Conservation (phyloP, 371 early-diverging fungal species). For the Zopfochytrium polystomum region DNA sequence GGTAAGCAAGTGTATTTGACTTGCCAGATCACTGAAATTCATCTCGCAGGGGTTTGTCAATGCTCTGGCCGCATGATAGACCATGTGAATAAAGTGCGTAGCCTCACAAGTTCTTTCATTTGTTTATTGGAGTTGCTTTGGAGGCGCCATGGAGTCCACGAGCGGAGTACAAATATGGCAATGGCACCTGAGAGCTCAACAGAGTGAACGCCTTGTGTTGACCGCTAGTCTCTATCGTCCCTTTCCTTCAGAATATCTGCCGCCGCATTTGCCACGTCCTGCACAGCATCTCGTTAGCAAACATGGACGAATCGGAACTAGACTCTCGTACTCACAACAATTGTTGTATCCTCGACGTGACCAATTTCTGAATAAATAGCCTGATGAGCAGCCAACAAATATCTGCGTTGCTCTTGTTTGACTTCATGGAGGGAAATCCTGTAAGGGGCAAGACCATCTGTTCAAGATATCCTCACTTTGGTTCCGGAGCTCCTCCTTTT, state of each 20-base stretch:
- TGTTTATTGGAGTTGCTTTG: background rate
- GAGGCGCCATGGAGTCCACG: no score
- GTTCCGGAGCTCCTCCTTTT: slow-evolving; percentile 36
- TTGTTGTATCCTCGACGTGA: slow-evolving; percentile 18
- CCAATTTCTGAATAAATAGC: slow-evolving; percentile 26
- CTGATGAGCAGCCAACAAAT: slow-evolving; percentile 48
- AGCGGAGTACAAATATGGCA: no score
- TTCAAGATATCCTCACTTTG: slow-evolving; percentile 30
- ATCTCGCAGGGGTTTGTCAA: slow-evolving; percentile 8
- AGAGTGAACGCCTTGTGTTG: no score
- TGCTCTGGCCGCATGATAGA: background rate
- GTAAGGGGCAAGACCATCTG: background rate
- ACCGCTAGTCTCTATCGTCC: no score
- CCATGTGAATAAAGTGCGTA: background rate
- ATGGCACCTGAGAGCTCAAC: no score
- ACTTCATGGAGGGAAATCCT: slow-evolving; percentile 27
- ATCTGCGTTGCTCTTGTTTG: slow-evolving; percentile 38
- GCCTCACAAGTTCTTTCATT: background rate
- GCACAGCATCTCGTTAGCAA: no score
- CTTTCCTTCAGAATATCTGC: no score
- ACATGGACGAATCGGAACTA: no score
- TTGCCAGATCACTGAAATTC: no score
- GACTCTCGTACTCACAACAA: no score
- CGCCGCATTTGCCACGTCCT: no score
- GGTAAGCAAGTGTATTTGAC: no score